Evolutionary conservation across 2,329 filamentous ascomycete genomes (phyloP).

Genomic region (Beauveria sp.): DNA sequence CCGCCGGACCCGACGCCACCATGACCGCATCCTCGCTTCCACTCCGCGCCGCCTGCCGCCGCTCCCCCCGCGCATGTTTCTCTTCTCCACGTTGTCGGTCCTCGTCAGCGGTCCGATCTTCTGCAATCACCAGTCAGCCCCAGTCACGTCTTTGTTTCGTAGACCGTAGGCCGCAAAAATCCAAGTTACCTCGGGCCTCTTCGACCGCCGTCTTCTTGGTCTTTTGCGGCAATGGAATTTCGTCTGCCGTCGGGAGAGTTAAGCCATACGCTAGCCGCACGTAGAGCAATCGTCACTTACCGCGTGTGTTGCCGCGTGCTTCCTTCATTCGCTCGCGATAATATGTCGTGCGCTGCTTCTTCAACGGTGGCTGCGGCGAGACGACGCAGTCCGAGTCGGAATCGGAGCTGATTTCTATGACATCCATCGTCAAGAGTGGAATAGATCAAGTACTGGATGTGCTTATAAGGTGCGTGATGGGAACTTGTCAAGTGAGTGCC

Average conservation of each 20-base stretch:
- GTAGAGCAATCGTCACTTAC: not conserved
- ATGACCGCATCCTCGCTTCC: not conserved
- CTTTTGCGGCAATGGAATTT: not conserved
- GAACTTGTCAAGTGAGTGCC: not conserved
- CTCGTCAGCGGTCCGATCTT: too few relatives aligned
- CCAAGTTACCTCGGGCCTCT: not conserved
- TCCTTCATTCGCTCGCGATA: not conserved
- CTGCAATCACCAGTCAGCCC: not conserved
- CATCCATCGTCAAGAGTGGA: constrained; percentile 9
- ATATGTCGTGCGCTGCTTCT: not conserved
- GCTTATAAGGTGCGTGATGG: constrained; percentile 8
- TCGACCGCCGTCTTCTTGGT: not conserved
- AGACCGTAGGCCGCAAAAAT: not conserved
- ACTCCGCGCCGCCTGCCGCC: too few relatives aligned
- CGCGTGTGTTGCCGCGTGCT: not conserved
- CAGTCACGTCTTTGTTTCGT: too few relatives aligned
- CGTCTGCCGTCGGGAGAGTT: not conserved
- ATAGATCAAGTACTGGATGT: not conserved
- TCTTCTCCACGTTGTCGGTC: not conserved
- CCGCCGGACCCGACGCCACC: too few relatives aligned
- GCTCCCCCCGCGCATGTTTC: not conserved
- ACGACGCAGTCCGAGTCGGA: constrained; percentile 5
- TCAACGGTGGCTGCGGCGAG: not conserved
- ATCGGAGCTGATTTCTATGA: constrained; percentile 10
- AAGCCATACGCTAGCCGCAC: not conserved